Evolutionary conservation across 805 yeast species (phyloP).

Genomic region (Ogataea haglerorum): DNA sequence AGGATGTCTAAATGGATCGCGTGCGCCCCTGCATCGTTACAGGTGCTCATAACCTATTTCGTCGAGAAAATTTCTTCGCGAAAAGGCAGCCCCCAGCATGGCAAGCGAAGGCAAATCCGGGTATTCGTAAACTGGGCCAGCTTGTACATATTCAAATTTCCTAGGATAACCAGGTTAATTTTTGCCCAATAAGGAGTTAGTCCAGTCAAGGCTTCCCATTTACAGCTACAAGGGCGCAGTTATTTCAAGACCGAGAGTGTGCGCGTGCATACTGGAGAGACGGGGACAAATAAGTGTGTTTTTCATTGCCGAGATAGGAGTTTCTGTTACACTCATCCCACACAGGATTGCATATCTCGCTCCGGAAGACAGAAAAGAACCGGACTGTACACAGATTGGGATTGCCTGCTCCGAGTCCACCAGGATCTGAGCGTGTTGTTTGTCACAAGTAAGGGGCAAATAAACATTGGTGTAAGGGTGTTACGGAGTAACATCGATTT

Average conservation of each 20-base stretch:
- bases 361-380: neutral
- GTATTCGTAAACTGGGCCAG: slow-evolving; percentile 9
- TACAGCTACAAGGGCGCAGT: slow-evolving; percentile 5
- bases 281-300: slow-evolving; percentile 3
- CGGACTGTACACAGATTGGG: slow-evolving; percentile 1
- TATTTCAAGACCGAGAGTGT: slow-evolving; percentile 9
- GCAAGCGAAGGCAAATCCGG: slow-evolving; percentile 11
- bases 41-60: slow-evolving; percentile 8
- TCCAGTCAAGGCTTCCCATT: slow-evolving; percentile 8
- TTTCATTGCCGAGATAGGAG: slow-evolving; percentile 3
- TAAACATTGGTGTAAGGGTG: slow-evolving; percentile 9
- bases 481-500: neutral
- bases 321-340: neutral
- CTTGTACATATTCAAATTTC: slow-evolving; percentile 11
- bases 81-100: slow-evolving; percentile 10
- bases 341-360: slow-evolving; percentile 3
- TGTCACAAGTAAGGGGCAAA: slow-evolving; percentile 6
- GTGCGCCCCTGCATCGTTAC: neutral
- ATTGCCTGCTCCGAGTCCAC: neutral
- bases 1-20: slow-evolving; percentile 2
- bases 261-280: slow-evolving; percentile 8
- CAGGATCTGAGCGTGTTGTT: slow-evolving; percentile 6
- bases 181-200: slow-evolving; percentile 9
- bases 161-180: slow-evolving; percentile 5
- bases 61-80: slow-evolving; percentile 13